Base-by-base conservation (phyloP, 2,329 filamentous ascomycete genomes). In the Xylariomycetidae sp. region DNA sequence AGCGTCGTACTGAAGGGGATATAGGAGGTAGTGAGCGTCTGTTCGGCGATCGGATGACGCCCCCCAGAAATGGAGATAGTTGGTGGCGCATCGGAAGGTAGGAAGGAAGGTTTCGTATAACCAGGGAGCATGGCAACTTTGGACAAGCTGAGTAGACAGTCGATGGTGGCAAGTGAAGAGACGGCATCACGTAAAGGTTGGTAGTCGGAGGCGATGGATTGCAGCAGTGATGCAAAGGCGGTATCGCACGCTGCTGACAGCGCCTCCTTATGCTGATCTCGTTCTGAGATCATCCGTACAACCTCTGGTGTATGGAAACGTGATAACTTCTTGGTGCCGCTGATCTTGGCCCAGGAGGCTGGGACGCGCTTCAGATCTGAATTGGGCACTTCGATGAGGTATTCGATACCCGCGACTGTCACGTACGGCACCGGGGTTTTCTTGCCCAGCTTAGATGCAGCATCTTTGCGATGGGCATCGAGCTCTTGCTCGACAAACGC, bases 301-400 rank as follows among this genome's bases (percentile, higher is more conserved):
- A 95, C 86, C 48, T 94, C 83, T 4, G 92, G 92, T 0, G 92
- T 92, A 61, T 98, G 92, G 59, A 96, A 98, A 38, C 92, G 81
- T 0, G 87, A 89, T 5, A 89, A 65, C 50, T 86, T 87, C 59
- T 96, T 96, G 6, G 92, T 98, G 31, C 90, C 89, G 37, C 84
- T 93, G 50, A 96, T 85, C 60, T 98, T 96, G 43, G 76, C 72
- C 92, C 92, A 98, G 0, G 86, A 93, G 4, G 92, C 90, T 1
- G 92, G 92, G 0, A 98, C 87, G 37, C 82, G 78, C 56, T 88
- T 92, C 39, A 95, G 72, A 34, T 86, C 76, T 1, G 72, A 59
- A 58, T 94, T 95, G 46, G 85, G 73, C 5, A 98, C 83, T 60
- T 96, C 92, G 49, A 98, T 85, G 14, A 98, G 75, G 54, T 87